A percentile compares a stretch with the other conserved stretches of the same genome.
These are phyloP conservation scores for Talaromyces funiculosus DNA, from an alignment of 2,329 filamentous ascomycete species.

Conservation along the genomic window DNA sequence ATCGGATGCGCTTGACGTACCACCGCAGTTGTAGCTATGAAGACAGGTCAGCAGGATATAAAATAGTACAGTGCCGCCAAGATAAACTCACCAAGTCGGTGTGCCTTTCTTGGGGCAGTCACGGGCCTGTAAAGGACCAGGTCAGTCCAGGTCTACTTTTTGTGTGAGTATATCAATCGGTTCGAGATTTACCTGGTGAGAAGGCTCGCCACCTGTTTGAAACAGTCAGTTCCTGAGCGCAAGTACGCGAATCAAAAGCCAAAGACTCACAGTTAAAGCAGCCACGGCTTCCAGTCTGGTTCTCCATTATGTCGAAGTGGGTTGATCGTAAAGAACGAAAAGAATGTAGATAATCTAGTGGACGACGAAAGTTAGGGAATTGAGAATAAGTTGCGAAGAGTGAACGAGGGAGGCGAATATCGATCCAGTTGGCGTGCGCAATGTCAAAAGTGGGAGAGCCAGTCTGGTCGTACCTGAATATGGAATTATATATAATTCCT, in stretches of 20 bases:
- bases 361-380: neutral
- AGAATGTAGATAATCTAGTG: neutral
- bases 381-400: neutral
- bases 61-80: neutral
- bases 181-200: conserved; percentile 62
- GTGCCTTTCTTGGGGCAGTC: conserved; percentile 81
- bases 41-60: conserved; percentile 17
- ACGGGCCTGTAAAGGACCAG: conserved; percentile 54
- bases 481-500: conserved; percentile 5
- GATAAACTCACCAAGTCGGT: conserved; percentile 68
- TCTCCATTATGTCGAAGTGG: conserved; percentile 42
- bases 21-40: conserved; percentile 72
- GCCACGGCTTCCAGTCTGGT: conserved; percentile 45
- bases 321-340: neutral
- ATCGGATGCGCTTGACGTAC: conserved; percentile 46
- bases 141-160: neutral
- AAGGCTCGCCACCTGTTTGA: conserved; percentile 60
- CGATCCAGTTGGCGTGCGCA: neutral
- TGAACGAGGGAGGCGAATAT: neutral
- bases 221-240: neutral
- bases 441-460: neutral
- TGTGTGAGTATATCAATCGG: neutral
- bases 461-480: neutral
- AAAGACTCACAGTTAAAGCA: conserved; percentile 55
- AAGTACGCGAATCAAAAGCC: neutral